Percentiles rank a stretch among this genome's conserved stretches.
Conservation (phyloP, 495 filamentous ascomycete genomes). For the Aspergillus carlsbadensis region DNA sequence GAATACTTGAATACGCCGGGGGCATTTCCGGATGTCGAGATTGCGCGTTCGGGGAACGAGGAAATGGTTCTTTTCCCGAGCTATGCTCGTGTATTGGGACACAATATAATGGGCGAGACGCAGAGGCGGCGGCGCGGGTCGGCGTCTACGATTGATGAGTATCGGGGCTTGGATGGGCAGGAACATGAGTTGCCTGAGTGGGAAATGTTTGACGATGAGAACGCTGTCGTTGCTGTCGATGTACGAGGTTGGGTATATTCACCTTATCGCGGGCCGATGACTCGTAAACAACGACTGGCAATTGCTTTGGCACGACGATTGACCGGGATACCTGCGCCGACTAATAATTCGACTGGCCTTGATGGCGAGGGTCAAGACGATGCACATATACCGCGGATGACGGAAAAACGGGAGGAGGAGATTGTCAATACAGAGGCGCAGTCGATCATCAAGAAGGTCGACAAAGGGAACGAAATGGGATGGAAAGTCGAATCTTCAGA, state of each 20-base stretch:
- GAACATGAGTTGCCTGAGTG: constrained; percentile 56
- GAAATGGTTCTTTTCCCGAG: constrained; percentile 94
- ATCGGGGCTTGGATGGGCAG: constrained; percentile 26
- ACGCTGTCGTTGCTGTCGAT: constrained; percentile 83
- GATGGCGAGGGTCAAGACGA: constrained; percentile 21
- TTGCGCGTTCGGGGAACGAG: constrained; percentile 76
- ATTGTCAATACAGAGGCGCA: constrained; percentile 69
- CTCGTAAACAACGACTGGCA: constrained; percentile 78
- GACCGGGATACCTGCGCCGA: constrained; percentile 76
- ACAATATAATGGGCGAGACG: constrained; percentile 23
- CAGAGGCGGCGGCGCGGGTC: constrained; percentile 27
- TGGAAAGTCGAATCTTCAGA: constrained; percentile 42
- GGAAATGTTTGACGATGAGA: constrained; percentile 68
- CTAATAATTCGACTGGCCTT: constrained; percentile 32
- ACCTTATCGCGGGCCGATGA: constrained; percentile 84
- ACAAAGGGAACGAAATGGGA: constrained; percentile 68
- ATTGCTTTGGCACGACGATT: constrained; percentile 80
- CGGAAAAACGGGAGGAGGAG: constrained; percentile 52
- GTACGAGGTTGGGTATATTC: constrained; percentile 92
- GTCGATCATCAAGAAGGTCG: constrained; percentile 67
- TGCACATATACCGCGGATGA: constrained; percentile 11
- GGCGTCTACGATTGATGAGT: constrained; percentile 39
- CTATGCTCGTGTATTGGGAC: constrained; percentile 68
- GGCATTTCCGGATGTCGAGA: constrained; percentile 76
- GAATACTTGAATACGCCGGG: constrained; percentile 66